Conservation (phyloP, 2,329 filamentous ascomycete genomes). For the Parastagonospora nodorum region DNA sequence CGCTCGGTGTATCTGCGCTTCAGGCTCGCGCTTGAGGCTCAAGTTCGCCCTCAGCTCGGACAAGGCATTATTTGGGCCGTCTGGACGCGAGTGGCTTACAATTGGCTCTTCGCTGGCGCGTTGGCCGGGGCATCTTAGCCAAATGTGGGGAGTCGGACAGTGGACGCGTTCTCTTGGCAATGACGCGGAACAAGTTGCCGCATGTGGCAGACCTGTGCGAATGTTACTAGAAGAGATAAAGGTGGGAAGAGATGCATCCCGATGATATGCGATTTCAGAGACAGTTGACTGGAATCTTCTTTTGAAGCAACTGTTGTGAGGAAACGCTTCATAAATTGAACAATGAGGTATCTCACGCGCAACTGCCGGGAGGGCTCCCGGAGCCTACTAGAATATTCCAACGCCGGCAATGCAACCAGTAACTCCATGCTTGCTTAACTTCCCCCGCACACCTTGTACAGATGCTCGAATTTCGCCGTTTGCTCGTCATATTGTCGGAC, state of each 20-base stretch:
- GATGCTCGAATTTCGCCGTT: neutral
- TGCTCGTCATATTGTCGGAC: slow-evolving; percentile 6
- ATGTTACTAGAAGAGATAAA: neutral
- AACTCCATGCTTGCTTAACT: neutral
- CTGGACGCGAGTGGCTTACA: slow-evolving; percentile 5
- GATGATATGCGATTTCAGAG: no score
- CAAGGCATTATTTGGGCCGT: slow-evolving; percentile 2
- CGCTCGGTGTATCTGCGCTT: slow-evolving; percentile 12
- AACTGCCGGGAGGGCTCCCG: neutral
- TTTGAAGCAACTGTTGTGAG: no score
- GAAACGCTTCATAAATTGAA: no score
- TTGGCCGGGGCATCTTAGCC: slow-evolving; percentile 23
- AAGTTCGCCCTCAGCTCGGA: slow-evolving; percentile 31
- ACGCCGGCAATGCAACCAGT: slow-evolving; percentile 1
- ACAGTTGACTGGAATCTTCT: no score
- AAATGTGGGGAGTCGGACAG: slow-evolving; percentile 16
- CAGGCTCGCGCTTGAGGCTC: slow-evolving; percentile 29
- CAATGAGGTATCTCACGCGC: no score
- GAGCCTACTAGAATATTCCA: neutral
- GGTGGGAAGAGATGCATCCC: no score
- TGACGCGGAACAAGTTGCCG: slow-evolving; percentile 23
- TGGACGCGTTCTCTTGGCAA: slow-evolving; percentile 7
- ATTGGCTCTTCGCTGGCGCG: slow-evolving; percentile 12
- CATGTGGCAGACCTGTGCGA: slow-evolving; percentile 13
- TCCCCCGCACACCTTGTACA: neutral